Evolutionary conservation across 371 early-diverging fungal genomes (phyloP).

Genomic region (Mortierella sp.): DNA sequence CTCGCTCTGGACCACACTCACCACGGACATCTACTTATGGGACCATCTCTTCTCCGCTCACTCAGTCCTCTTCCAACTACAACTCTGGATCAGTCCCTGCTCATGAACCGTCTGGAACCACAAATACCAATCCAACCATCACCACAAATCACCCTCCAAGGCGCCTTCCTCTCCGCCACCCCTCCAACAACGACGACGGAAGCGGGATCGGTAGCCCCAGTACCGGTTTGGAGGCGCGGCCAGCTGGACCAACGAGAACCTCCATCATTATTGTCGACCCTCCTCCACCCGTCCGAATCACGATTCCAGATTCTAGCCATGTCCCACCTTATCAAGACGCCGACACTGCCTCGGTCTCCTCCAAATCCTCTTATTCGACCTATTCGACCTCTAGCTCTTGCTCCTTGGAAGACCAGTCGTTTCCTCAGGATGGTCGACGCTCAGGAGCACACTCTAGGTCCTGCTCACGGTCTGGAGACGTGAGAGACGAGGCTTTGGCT

Average conservation of each 20-base stretch:
- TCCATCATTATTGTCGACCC: neutral
- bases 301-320: neutral
- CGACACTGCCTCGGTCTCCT: conserved; percentile 27
- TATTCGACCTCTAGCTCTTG: conserved; percentile 29
- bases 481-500: neutral
- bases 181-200: too few relatives aligned
- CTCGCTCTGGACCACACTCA: neutral
- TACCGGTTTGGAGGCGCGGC: too few relatives aligned
- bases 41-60: too few relatives aligned
- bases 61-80: neutral
- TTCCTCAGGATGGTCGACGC: neutral
- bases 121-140: too few relatives aligned
- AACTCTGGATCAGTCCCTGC: neutral
- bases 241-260: too few relatives aligned
- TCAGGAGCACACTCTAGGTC: too few relatives aligned
- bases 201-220: too few relatives aligned
- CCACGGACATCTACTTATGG: neutral
- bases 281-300: conserved; percentile 4
- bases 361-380: conserved; percentile 37
- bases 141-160: too few relatives aligned
- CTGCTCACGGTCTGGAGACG: neutral
- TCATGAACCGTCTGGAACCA: too few relatives aligned
- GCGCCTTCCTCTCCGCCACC: too few relatives aligned
- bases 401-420: neutral
- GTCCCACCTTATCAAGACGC: conserved; percentile 7